phyloP scores from a whole-genome alignment of 2,329 filamentous ascomycete genomes.

The Colletotrichum brevisporum region DNA sequence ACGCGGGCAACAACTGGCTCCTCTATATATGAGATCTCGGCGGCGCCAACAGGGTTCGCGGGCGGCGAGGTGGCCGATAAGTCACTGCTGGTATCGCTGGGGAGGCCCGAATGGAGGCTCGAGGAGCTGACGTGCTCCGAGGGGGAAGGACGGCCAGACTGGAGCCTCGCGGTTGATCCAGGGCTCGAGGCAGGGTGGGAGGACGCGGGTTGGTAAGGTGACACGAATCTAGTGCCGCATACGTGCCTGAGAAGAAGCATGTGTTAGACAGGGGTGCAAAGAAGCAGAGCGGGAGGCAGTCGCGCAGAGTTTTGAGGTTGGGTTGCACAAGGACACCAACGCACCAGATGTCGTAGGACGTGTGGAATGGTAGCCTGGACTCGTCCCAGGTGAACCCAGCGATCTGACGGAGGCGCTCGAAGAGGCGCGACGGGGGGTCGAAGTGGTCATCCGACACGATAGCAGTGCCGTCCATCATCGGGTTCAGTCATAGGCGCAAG shows the following conservation, averaged over 20 bases:
- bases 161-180: slow-evolving; percentile 57
- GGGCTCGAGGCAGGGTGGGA: slow-evolving; percentile 61
- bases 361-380: slow-evolving; percentile 68
- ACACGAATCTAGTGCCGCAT: slow-evolving; percentile 73
- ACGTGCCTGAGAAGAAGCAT: slow-evolving; percentile 67
- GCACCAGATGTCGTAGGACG: slow-evolving; percentile 91
- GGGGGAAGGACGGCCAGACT: slow-evolving; percentile 59
- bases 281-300: slow-evolving; percentile 7
- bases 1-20: slow-evolving; percentile 83
- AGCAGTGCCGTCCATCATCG: slow-evolving; percentile 66
- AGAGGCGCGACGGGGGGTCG: slow-evolving; percentile 77
- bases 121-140: slow-evolving; percentile 56
- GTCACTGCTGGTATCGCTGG: slow-evolving; percentile 57
- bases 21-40: slow-evolving; percentile 69
- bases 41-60: slow-evolving; percentile 51
- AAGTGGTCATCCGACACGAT: slow-evolving; percentile 67
- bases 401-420: slow-evolving; percentile 80
- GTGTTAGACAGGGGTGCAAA: slow-evolving; percentile 32
- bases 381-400: slow-evolving; percentile 85
- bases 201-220: slow-evolving; percentile 62
- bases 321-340: slow-evolving; percentile 40
- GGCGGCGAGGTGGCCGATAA: slow-evolving; percentile 53
- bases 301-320: background rate
- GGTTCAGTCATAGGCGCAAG: slow-evolving; percentile 43
- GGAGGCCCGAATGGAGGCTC: slow-evolving; percentile 47